Evolutionary conservation across 441 rosid genomes (phyloP).

Genomic region (Adansonia grandidieri): DNA sequence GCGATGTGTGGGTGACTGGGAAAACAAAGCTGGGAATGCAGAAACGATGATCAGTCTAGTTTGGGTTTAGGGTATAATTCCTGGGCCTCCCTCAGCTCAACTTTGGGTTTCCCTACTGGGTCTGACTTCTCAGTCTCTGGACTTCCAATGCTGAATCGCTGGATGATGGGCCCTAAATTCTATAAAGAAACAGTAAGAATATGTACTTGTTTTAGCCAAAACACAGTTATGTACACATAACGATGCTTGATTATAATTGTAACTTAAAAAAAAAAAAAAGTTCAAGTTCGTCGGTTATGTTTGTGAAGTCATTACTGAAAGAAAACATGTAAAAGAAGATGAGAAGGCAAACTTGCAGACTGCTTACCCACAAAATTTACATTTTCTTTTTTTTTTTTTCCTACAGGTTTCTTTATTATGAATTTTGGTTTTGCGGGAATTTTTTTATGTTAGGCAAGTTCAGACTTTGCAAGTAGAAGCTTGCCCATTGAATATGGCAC

Average conservation of each 20-base stretch:
- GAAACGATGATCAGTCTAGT: background rate
- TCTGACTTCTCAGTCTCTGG: no score
- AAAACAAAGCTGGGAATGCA: constrained; percentile 6
- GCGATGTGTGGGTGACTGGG: background rate
- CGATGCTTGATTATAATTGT: no score
- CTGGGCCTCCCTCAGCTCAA: background rate
- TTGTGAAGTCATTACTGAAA: background rate
- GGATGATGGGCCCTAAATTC: no score
- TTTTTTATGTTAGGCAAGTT: no score
- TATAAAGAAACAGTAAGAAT: no score
- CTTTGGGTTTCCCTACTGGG: no score
- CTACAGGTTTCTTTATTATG: background rate
- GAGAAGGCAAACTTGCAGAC: background rate
- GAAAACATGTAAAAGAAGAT: background rate
- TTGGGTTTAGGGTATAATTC: constrained; percentile 18
- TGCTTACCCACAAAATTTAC: background rate
- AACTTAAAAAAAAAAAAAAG: no score
- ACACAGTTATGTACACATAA: no score
- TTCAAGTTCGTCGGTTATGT: background rate
- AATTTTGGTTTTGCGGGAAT: background rate
- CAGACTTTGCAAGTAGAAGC: no score
- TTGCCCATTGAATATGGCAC: no score
- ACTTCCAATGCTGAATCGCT: no score
- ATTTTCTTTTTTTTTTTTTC: background rate
- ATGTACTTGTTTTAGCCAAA: no score